Percentiles rank a stretch among this genome's conserved stretches.
Evolutionary conservation across 2,329 filamentous ascomycete genomes (phyloP).

Genomic region (Neobulgaria alba): DNA sequence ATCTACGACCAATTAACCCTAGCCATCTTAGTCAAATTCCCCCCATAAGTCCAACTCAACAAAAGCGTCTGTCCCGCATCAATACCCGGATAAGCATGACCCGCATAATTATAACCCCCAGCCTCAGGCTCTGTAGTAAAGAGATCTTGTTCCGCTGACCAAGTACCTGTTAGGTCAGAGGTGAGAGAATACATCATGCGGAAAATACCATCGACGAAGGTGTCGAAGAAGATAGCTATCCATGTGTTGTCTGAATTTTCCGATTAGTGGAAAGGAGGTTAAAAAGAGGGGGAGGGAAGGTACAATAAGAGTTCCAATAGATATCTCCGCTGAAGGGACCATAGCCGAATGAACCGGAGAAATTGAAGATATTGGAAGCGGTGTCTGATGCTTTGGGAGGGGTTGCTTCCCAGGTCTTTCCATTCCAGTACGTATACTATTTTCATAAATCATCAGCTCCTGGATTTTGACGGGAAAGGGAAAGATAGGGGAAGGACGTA

Average conservation of each 20-base stretch:
- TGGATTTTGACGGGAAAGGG: too few species aligned
- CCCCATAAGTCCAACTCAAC: neutral
- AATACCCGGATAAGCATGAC: neutral
- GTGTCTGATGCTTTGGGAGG: neutral
- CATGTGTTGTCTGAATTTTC: neutral
- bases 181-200: neutral
- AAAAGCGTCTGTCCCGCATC: neutral
- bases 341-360: neutral
- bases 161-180: neutral
- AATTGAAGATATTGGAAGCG: neutral
- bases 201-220: neutral
- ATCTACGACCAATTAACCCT: neutral
- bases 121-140: neutral
- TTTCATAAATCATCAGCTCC: neutral
- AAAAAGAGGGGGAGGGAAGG: neutral
- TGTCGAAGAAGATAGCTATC: neutral
- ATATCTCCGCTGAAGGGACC: neutral
- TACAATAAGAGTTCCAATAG: conserved; percentile 1
- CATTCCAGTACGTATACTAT: conserved; percentile 2
- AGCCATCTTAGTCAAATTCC: conserved; percentile 1
- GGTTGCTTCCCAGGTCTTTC: neutral
- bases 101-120: neutral
- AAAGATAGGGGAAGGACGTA: neutral
- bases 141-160: neutral
- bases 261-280: neutral